These are phyloP conservation scores for Naganishia sp. DNA, from an alignment of 1,284 basidiomycete species.

Conservation along the genomic window DNA sequence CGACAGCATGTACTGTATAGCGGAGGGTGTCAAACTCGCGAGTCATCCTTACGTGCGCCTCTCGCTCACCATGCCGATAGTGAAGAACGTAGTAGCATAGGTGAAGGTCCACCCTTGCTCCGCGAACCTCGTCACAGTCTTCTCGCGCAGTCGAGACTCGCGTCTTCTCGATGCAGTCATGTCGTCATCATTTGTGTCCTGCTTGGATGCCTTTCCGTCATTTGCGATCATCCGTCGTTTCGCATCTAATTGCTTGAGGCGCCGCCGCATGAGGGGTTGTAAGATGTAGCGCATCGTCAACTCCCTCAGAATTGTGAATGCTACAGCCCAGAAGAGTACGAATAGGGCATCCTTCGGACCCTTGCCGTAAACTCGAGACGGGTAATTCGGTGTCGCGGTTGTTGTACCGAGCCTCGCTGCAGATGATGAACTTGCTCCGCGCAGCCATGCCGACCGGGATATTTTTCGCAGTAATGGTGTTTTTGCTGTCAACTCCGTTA, in stretches of 20 bases:
- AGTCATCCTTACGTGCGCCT: neutral
- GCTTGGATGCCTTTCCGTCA: conserved; percentile 14
- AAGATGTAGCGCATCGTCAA: conserved; percentile 68
- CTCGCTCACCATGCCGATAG: conserved; percentile 75
- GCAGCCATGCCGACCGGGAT: conserved; percentile 1
- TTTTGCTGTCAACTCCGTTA: neutral
- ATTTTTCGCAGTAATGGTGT: conserved; percentile 12
- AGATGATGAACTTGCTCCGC: neutral
- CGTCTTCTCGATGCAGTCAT: conserved; percentile 32
- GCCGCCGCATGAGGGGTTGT: conserved; percentile 74
- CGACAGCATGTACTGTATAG: conserved; percentile 70
- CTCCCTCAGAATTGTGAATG: conserved; percentile 78
- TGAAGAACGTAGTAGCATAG: conserved; percentile 76
- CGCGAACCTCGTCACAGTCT: conserved; percentile 80
- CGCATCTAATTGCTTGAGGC: conserved; percentile 54
- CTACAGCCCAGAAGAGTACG: conserved; percentile 69
- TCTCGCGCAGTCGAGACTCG: conserved; percentile 55
- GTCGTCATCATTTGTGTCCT: neutral
- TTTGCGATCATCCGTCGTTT: conserved; percentile 43
- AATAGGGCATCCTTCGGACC: conserved; percentile 72
- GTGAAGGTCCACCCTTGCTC: conserved; percentile 90
- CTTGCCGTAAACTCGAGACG: conserved; percentile 55
- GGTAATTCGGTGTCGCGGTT: neutral
- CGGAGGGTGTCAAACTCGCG: neutral
- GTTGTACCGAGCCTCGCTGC: neutral